Evolutionary conservation across 179 eudicot species (phyloP).

Genomic region (Camellia oleifera): DNA sequence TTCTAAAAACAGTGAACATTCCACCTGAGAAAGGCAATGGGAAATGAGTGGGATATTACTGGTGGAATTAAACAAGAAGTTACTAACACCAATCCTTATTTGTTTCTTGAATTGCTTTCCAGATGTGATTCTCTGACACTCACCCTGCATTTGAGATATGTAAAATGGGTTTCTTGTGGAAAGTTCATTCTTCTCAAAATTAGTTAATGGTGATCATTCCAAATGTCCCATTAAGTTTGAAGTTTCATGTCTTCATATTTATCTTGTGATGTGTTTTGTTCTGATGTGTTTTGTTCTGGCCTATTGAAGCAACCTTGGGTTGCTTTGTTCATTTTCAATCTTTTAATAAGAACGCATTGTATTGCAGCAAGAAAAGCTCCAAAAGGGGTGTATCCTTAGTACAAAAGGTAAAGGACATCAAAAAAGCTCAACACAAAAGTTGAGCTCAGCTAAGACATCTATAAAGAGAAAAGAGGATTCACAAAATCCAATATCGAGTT

Average conservation of each 20-base stretch:
- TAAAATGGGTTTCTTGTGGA: not conserved
- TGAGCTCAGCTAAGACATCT: too few species aligned
- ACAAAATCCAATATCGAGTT: too few species aligned
- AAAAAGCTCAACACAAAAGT: too few species aligned
- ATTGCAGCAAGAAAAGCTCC: too few species aligned
- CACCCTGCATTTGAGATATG: not conserved
- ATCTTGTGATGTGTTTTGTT: not conserved
- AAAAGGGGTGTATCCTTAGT: too few species aligned
- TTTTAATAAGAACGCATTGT: too few species aligned
- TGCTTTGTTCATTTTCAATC: not conserved
- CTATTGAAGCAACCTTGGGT: not conserved
- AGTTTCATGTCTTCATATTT: conserved; percentile 5
- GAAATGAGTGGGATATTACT: not conserved
- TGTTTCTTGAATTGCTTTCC: not conserved
- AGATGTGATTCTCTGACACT: conserved; percentile 4
- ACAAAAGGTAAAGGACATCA: too few species aligned
- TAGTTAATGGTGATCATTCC: not conserved
- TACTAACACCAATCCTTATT: not conserved
- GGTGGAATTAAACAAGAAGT: not conserved
- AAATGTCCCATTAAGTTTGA: not conserved
- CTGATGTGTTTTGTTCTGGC: not conserved
- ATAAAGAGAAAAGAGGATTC: too few species aligned
- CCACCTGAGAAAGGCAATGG: not conserved
- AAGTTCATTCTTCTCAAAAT: not conserved
- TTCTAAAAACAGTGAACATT: not conserved